These are phyloP conservation scores for Melastoma malabathricum DNA, from an alignment of 345 rosid species.

Conservation along the genomic window DNA sequence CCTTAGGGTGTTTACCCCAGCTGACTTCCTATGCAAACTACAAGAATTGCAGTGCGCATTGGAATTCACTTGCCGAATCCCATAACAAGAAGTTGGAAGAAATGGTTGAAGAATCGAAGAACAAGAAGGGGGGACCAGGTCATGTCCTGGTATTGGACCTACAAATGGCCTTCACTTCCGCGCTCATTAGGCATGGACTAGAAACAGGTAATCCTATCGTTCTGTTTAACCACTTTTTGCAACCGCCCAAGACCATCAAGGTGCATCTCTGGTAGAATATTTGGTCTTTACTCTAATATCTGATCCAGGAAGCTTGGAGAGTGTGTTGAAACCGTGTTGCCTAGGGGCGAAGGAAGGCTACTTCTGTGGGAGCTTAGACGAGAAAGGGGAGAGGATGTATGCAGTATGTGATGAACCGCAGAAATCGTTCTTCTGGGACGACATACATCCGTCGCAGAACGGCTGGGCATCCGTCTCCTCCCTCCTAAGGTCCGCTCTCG, in stretches of 20 bases:
- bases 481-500: conserved; percentile 12
- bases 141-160: conserved; percentile 16
- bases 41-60: conserved; percentile 14
- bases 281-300: not conserved
- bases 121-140: not conserved
- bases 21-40: conserved; percentile 10
- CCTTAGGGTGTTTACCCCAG: conserved; percentile 23
- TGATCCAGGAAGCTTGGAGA: conserved; percentile 13
- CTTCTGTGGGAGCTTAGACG: conserved; percentile 22
- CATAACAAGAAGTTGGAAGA: conserved; percentile 17
- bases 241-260: not conserved
- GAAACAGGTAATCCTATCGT: conserved; percentile 1
- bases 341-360: conserved; percentile 10
- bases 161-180: conserved; percentile 16
- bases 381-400: conserved; percentile 22
- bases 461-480: conserved; percentile 26
- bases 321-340: conserved; percentile 32
- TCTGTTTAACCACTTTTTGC: not conserved
- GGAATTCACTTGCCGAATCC: conserved; percentile 12
- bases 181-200: conserved; percentile 6
- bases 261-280: no score
- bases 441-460: conserved; percentile 30
- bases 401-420: conserved; percentile 23
- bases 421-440: conserved; percentile 35
- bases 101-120: conserved; percentile 12